phyloP scores from a whole-genome alignment of 306 rosid genomes.

The Acmispon strigosus region DNA sequence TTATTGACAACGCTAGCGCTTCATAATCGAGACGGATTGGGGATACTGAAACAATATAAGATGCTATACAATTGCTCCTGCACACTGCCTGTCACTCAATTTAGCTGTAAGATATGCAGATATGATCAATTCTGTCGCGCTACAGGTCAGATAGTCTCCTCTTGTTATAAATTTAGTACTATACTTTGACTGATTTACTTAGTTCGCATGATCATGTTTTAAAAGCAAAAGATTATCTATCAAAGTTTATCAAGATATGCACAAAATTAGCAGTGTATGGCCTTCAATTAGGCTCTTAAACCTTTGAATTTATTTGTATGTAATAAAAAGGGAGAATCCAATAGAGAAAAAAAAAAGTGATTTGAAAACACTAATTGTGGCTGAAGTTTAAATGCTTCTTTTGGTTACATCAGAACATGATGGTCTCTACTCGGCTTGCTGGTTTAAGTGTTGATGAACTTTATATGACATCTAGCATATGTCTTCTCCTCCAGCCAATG shows the following conservation, averaged over 20 bases:
- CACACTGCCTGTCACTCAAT: conserved; percentile 85
- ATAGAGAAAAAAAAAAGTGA: background rate
- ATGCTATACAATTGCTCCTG: conserved; percentile 81
- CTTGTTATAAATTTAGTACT: background rate
- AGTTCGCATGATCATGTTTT: background rate
- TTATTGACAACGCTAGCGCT: conserved; percentile 60
- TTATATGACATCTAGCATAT: background rate
- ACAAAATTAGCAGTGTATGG: background rate
- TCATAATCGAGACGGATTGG: conserved; percentile 56
- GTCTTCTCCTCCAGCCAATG: background rate
- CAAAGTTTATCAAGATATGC: background rate
- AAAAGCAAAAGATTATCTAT: background rate
- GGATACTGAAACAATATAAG: conserved; percentile 59
- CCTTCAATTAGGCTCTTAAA: background rate
- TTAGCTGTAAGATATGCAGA: conserved; percentile 97
- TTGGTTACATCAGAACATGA: background rate
- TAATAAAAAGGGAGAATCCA: too few species aligned
- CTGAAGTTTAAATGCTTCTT: background rate
- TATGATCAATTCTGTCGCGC: conserved; percentile 73
- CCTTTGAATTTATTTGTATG: background rate
- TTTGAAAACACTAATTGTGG: background rate
- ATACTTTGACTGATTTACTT: background rate
- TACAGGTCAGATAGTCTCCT: conserved; percentile 52
- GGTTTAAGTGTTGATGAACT: background rate
- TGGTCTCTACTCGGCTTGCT: background rate